Evolutionary conservation across 208 protist genomes (phyloP).

Genomic region (Acanthamoeba sp.): DNA sequence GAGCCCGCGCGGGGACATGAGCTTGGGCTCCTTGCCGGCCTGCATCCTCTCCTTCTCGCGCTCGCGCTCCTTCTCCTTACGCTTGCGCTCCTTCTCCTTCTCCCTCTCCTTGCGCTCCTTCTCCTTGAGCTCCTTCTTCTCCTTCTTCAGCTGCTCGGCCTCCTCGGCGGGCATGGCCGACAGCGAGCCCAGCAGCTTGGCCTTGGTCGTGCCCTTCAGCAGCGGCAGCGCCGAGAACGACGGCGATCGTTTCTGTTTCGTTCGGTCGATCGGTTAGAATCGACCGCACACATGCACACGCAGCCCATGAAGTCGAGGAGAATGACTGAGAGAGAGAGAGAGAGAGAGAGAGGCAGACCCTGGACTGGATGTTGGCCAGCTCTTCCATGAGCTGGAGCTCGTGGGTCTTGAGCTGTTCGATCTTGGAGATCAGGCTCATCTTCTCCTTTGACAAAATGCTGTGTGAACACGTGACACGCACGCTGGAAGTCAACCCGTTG

Average conservation of each 20-base stretch:
- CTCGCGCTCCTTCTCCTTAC: conserved; percentile 27
- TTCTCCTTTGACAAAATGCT: neutral
- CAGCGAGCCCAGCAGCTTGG: conserved; percentile 5
- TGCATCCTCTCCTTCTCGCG: neutral
- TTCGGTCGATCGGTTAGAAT: no score
- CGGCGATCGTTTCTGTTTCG: neutral
- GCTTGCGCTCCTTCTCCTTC: neutral
- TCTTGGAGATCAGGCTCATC: conserved; percentile 35
- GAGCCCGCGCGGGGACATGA: neutral
- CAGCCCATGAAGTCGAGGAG: no score
- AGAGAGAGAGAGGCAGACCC: neutral
- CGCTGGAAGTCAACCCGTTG: no score
- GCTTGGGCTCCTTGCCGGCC: neutral
- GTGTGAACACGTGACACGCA: neutral
- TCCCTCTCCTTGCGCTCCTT: neutral
- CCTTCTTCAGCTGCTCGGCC: conserved; percentile 33
- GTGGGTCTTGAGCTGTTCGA: conserved; percentile 44
- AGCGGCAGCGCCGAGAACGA: conserved; percentile 25
- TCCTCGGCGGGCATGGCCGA: neutral
- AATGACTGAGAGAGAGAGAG: no score
- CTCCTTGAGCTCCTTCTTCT: conserved; percentile 38
- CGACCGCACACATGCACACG: neutral
- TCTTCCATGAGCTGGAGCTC: conserved; percentile 37
- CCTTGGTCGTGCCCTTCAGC: conserved; percentile 7
- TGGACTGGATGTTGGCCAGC: neutral